These are phyloP conservation scores for Fomitopsis pulvina DNA, from an alignment of 768 basidiomycete genomes.

Conservation along the genomic window DNA sequence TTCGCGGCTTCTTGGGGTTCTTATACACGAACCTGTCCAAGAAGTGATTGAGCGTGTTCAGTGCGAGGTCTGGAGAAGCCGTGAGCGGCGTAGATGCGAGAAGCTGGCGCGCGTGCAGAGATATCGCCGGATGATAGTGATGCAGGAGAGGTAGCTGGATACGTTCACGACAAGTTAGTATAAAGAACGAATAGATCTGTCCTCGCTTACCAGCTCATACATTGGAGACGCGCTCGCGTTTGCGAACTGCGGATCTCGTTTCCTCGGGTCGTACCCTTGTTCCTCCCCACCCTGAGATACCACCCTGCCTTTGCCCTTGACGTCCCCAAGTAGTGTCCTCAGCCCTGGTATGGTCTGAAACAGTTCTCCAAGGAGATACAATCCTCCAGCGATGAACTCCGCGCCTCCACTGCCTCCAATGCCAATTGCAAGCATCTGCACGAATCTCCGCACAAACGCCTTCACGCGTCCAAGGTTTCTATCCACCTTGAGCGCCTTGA, in stretches of 20 bases:
- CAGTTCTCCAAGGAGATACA: conserved; percentile 81
- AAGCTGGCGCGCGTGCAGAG: conserved; percentile 81
- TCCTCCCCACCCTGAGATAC: conserved; percentile 27
- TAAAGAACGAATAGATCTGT: background rate
- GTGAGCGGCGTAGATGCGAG: conserved; percentile 68
- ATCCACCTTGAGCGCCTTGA: conserved; percentile 81
- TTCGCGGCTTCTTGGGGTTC: conserved; percentile 74
- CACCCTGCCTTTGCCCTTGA: conserved; percentile 8
- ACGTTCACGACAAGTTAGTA: background rate
- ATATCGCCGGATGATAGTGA: conserved; percentile 89
- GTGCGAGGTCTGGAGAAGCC: conserved; percentile 79
- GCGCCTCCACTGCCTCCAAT: conserved; percentile 56
- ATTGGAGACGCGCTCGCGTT: conserved; percentile 73
- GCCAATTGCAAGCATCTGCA: conserved; percentile 70
- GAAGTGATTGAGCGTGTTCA: conserved; percentile 92
- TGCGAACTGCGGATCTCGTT: conserved; percentile 85
- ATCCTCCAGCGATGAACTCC: conserved; percentile 84
- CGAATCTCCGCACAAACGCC: conserved; percentile 76
- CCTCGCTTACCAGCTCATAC: conserved; percentile 86
- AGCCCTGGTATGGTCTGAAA: conserved; percentile 44
- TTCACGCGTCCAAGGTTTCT: conserved; percentile 52
- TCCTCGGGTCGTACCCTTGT: conserved; percentile 71
- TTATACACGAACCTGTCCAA: conserved; percentile 96
- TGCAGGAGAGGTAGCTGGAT: conserved; percentile 59
- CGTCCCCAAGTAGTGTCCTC: conserved; percentile 33